A percentile compares a stretch with the other conserved stretches of the same genome.
Evolutionary conservation across 225 moss, liverwort and hornwort genomes (phyloP).

Genomic region (Bryum argenteum): DNA sequence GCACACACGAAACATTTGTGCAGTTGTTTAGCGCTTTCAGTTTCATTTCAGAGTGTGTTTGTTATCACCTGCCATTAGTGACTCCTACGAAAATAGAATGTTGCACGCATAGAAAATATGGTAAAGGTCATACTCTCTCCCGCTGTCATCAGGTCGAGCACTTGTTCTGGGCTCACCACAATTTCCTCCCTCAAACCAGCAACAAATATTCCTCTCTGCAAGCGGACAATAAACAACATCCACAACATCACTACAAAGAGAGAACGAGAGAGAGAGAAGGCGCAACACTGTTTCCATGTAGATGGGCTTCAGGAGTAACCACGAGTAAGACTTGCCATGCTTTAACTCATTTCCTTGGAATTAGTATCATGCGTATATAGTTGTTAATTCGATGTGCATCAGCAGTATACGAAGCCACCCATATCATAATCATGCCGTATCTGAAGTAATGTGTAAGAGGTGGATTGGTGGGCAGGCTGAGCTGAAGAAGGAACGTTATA

Average conservation of each 20-base stretch:
- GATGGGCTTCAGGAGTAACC: background rate
- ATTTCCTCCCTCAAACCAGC: conserved; percentile 94
- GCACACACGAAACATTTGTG: conserved; percentile 29
- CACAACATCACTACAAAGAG: background rate
- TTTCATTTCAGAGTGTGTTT: conserved; percentile 8
- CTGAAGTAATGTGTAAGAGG: conserved; percentile 6
- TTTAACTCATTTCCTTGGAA: background rate
- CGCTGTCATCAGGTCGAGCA: conserved; percentile 71
- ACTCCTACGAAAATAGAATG: background rate
- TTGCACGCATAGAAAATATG: conserved; percentile 20
- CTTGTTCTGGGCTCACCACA: conserved; percentile 82
- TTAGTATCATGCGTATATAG: background rate
- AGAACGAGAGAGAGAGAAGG: background rate
- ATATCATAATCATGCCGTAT: background rate
- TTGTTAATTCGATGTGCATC: conserved; percentile 8
- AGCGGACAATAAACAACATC: conserved; percentile 18
- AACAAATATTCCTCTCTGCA: conserved; percentile 92
- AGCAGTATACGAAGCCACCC: background rate
- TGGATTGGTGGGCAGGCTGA: background rate
- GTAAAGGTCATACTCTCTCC: conserved; percentile 72
- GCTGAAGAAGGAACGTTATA: conserved; percentile 1
- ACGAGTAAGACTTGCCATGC: background rate
- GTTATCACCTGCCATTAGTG: conserved; percentile 10
- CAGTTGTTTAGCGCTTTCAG: conserved; percentile 3
- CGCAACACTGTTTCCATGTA: conserved; percentile 3